Conservation (phyloP, 169 alveolate genomes). For the Theileria sp. region DNA sequence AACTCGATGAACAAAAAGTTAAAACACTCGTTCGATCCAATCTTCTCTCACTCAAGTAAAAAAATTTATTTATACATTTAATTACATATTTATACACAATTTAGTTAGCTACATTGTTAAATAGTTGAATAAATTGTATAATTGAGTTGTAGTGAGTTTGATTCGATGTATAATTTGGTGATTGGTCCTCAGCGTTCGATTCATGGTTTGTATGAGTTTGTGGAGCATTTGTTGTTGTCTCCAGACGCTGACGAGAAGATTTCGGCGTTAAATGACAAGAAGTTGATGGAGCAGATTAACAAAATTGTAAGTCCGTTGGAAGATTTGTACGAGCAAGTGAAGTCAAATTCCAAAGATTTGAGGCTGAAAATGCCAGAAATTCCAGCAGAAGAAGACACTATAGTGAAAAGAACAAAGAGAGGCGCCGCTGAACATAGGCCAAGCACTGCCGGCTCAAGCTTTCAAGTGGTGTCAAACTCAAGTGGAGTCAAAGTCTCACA, state of each 20-base stretch:
- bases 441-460: background rate
- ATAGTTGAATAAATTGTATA: no score
- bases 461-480: conserved; percentile 14
- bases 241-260: conserved; percentile 33
- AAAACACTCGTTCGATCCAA: conserved; percentile 6
- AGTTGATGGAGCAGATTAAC: conserved; percentile 3
- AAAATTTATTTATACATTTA: conserved; percentile 4
- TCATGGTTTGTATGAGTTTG: conserved; percentile 27
- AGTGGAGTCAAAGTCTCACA: conserved; percentile 24
- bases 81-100: background rate
- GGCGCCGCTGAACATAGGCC: conserved; percentile 2
- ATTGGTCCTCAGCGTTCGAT: conserved; percentile 55
- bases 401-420: background rate
- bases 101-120: no score
- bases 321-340: conserved; percentile 17
- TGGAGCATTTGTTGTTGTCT: conserved; percentile 28
- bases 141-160: conserved; percentile 40
- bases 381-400: background rate
- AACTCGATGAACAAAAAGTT: conserved; percentile 15
- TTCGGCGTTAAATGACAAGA: background rate
- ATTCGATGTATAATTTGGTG: conserved; percentile 39
- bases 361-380: background rate
- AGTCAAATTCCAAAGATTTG: background rate
- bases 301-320: conserved; percentile 11
- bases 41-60: conserved; percentile 9